These are phyloP conservation scores for Oenanthe sinensis DNA, from an alignment of 129 eudicot species.

Conservation along the genomic window DNA sequence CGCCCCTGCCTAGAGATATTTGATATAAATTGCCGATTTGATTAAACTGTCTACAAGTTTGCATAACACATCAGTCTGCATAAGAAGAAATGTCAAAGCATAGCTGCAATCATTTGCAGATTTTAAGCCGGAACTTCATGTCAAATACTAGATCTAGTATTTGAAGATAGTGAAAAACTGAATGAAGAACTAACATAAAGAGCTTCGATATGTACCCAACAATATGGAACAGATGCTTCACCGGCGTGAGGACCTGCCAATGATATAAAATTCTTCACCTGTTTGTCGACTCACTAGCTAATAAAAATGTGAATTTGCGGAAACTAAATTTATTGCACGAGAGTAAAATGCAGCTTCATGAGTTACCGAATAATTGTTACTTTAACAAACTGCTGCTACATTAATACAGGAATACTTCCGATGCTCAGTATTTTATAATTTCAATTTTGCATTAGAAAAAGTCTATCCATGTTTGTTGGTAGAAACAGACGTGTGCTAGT, in stretches of 20 bases:
- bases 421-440: neutral
- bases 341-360: neutral
- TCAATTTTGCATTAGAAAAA: neutral
- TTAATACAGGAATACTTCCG: neutral
- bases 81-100: conserved; percentile 11
- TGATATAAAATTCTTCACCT: conserved; percentile 13
- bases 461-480: neutral
- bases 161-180: neutral
- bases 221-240: conserved; percentile 11
- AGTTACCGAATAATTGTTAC: neutral
- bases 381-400: neutral
- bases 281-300: neutral
- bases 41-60: conserved; percentile 45
- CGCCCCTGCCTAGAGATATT: no score
- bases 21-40: conserved; percentile 53
- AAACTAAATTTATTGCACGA: neutral
- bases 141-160: neutral
- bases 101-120: neutral
- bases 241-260: conserved; percentile 10
- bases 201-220: neutral
- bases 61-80: conserved; percentile 59
- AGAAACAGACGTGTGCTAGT: no score
- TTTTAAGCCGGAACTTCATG: neutral
- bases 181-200: neutral
- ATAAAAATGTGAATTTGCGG: neutral